phyloP scores from a whole-genome alignment of 2,329 filamentous ascomycete species.

The Fusarium tanahbumbuense region DNA sequence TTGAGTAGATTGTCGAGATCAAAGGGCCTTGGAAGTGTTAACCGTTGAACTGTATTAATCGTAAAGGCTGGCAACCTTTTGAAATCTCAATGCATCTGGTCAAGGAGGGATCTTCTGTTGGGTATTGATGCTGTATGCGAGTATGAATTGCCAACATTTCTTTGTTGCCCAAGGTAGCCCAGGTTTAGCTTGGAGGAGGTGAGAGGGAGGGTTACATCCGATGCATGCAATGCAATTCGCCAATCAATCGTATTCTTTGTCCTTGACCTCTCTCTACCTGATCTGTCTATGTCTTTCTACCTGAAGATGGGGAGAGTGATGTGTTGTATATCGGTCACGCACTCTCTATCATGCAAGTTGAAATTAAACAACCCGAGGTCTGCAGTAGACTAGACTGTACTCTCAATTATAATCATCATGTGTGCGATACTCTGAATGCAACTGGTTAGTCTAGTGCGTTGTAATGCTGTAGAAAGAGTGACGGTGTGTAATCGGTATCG shows the following conservation, averaged over 20 bases:
- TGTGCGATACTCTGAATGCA: neutral
- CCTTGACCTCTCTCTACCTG: neutral
- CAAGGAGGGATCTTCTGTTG: conserved; percentile 24
- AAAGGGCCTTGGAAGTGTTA: neutral
- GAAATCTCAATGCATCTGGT: neutral
- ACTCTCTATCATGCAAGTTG: conserved; percentile 1
- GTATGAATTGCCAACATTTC: conserved; percentile 22
- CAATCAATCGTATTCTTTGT: neutral
- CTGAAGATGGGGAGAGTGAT: conserved; percentile 10
- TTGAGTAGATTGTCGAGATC: neutral
- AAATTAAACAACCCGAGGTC: neutral
- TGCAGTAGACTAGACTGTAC: neutral
- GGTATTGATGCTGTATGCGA: conserved; percentile 5
- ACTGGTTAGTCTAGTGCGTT: conserved; percentile 8
- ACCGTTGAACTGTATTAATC: neutral
- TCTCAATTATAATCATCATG: neutral
- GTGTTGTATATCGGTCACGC: conserved; percentile 23
- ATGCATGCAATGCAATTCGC: conserved; percentile 14
- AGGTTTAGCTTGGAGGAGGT: neutral
- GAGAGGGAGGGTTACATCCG: conserved; percentile 29
- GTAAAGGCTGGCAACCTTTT: conserved; percentile 16
- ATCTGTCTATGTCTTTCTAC: neutral
- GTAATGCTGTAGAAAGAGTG: conserved; percentile 11
- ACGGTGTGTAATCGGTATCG: conserved; percentile 37
- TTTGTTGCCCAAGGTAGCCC: conserved; percentile 8